phyloP scores from a whole-genome alignment of 768 basidiomycete genomes.

The Tricholoma sp. region DNA sequence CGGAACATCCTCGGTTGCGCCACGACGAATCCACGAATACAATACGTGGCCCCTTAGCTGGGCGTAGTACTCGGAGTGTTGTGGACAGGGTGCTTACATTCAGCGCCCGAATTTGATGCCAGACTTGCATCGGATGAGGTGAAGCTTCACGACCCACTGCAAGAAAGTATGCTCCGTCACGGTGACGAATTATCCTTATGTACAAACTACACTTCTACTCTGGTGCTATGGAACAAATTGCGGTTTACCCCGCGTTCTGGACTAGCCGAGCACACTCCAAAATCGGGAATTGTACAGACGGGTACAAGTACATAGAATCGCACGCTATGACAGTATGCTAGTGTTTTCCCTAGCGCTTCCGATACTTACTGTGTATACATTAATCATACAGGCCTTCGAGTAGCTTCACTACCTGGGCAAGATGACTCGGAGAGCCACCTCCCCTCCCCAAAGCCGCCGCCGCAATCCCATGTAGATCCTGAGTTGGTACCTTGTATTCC shows the following conservation, averaged over 20 bases:
- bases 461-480: conserved; percentile 51
- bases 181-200: conserved; percentile 5
- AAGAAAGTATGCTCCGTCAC: too few species aligned
- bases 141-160: background rate
- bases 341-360: too few species aligned
- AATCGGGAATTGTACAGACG: background rate
- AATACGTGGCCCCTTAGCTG: conserved; percentile 11
- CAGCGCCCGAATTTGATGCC: conserved; percentile 13
- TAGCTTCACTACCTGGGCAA: conserved; percentile 41
- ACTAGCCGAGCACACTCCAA: background rate
- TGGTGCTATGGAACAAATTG: background rate
- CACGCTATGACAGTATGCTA: background rate
- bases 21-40: conserved; percentile 8
- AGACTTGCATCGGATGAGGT: conserved; percentile 8
- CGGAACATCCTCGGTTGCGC: conserved; percentile 3
- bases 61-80: background rate
- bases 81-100: conserved; percentile 5
- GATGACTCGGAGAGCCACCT: conserved; percentile 31
- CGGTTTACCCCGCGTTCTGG: background rate
- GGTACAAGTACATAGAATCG: background rate
- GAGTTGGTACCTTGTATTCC: conserved; percentile 60
- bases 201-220: conserved; percentile 4
- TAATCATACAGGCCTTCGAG: conserved; percentile 40
- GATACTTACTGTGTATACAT: background rate
- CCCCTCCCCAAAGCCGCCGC: conserved; percentile 38